These are phyloP conservation scores for Rhizopogon salebrosus DNA, from an alignment of 768 basidiomycete species.

Conservation along the genomic window DNA sequence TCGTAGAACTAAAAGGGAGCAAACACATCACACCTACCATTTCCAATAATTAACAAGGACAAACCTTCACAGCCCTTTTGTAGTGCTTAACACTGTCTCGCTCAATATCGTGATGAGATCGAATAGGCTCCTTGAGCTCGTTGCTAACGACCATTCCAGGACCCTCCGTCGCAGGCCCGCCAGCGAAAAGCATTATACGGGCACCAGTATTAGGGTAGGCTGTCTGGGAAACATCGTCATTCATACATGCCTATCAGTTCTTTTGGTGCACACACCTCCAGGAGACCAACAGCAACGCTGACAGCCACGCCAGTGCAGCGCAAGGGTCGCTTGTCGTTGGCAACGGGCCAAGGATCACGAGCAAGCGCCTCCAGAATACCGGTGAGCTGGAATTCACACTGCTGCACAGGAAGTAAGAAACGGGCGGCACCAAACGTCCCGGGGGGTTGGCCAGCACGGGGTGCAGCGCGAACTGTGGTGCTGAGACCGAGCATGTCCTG, in stretches of 20 bases:
- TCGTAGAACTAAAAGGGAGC: constrained; percentile 77
- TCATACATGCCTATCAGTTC: neutral
- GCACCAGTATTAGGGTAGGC: constrained; percentile 96
- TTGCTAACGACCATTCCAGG: constrained; percentile 96
- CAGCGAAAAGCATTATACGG: constrained; percentile 93
- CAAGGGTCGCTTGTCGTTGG: constrained; percentile 87
- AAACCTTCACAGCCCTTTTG: constrained; percentile 92
- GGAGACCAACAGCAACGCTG: constrained; percentile 85
- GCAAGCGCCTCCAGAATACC: constrained; percentile 83
- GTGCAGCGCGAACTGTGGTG: constrained; percentile 74
- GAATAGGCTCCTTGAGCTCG: constrained; percentile 94
- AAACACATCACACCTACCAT: neutral
- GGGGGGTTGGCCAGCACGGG: constrained; percentile 80
- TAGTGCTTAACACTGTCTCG: constrained; percentile 95
- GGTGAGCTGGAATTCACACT: constrained; percentile 95
- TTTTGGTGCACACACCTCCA: constrained; percentile 58
- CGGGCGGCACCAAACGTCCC: constrained; percentile 81
- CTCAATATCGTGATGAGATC: constrained; percentile 98
- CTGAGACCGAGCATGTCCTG: constrained; percentile 92
- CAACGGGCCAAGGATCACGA: constrained; percentile 97
- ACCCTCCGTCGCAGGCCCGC: constrained; percentile 94
- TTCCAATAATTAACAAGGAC: constrained; percentile 10
- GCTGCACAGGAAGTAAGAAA: constrained; percentile 87
- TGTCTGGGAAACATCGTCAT: constrained; percentile 34
- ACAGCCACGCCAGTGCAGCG: constrained; percentile 95